Evolutionary conservation across 768 basidiomycete species (phyloP).

Genomic region (Filobasidium wieringae): DNA sequence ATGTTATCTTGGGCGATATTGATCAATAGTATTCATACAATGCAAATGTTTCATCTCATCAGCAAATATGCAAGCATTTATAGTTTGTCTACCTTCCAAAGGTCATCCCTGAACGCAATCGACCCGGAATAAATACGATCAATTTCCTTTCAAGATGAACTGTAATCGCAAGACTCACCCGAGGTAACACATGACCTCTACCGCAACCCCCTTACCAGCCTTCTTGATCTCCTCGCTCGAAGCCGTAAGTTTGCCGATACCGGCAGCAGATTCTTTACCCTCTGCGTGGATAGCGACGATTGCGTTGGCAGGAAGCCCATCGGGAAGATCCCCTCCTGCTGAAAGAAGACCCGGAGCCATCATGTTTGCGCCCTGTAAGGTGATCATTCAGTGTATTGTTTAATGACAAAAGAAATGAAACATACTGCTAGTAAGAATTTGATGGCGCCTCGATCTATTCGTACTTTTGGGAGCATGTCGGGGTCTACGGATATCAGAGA

Average conservation of each 20-base stretch:
- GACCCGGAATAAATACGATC: neutral
- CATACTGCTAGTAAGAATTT: slow-evolving; percentile 76
- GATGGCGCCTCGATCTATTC: slow-evolving; percentile 92
- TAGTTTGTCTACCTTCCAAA: slow-evolving; percentile 11
- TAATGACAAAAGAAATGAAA: neutral
- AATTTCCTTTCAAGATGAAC: neutral
- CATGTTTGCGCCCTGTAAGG: slow-evolving; percentile 43
- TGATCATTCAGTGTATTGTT: neutral
- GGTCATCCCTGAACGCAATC: slow-evolving; percentile 12
- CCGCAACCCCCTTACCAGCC: slow-evolving; percentile 79
- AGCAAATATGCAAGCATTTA: neutral
- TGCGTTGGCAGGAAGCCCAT: slow-evolving; percentile 55
- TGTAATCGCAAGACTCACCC: slow-evolving; percentile 25
- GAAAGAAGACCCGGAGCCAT: slow-evolving; percentile 78
- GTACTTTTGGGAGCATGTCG: slow-evolving; percentile 71
- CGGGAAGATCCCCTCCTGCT: slow-evolving; percentile 73
- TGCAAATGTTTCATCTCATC: neutral
- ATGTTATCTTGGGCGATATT: too few species aligned
- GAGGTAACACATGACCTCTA: slow-evolving; percentile 56
- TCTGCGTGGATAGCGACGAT: slow-evolving; percentile 90
- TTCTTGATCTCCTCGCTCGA: slow-evolving; percentile 77
- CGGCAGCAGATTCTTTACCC: slow-evolving; percentile 84
- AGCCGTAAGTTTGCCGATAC: slow-evolving; percentile 69
- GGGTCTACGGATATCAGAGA: slow-evolving; percentile 55
- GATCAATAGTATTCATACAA: too few species aligned